Evolutionary conservation across 1,284 basidiomycete genomes (phyloP).

Genomic region (Ganoderma multipileum): DNA sequence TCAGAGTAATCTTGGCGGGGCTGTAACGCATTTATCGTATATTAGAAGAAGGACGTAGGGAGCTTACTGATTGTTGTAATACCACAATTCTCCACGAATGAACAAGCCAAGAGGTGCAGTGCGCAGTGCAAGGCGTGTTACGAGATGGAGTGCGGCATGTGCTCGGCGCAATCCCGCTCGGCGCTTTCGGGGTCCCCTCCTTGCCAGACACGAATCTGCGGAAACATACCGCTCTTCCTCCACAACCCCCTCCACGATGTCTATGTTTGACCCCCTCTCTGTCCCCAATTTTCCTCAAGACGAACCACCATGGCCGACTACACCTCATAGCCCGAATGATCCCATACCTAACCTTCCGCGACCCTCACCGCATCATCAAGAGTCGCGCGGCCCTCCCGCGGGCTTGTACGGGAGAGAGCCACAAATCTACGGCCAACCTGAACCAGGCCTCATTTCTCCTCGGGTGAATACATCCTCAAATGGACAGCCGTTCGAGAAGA

Average conservation of each 20-base stretch:
- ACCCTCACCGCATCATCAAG: slow-evolving; percentile 33
- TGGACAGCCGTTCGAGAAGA: slow-evolving; percentile 73
- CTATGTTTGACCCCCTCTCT: slow-evolving; percentile 49
- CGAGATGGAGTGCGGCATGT: not conserved
- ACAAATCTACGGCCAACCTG: slow-evolving; percentile 84
- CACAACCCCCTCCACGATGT: slow-evolving; percentile 24
- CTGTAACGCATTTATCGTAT: slow-evolving; percentile 1
- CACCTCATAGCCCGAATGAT: slow-evolving; percentile 47
- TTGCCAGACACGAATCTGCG: not conserved
- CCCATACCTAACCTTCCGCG: slow-evolving; percentile 50
- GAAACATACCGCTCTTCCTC: slow-evolving; percentile 10
- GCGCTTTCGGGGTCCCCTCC: not conserved
- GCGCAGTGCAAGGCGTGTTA: not conserved
- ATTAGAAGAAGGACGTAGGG: not conserved
- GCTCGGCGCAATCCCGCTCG: not conserved
- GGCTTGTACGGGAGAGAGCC: slow-evolving; percentile 78
- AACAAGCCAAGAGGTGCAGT: not conserved
- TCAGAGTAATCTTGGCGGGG: slow-evolving; percentile 15
- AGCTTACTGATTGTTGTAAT: not conserved
- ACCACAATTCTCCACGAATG: not conserved
- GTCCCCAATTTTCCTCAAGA: slow-evolving; percentile 42
- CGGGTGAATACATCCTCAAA: slow-evolving; percentile 66
- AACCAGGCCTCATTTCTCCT: slow-evolving; percentile 81
- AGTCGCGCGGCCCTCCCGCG: slow-evolving; percentile 37
- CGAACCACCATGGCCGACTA: slow-evolving; percentile 51